Base-by-base conservation (phyloP, 768 basidiomycete species). In the Rickenella mellea region DNA sequence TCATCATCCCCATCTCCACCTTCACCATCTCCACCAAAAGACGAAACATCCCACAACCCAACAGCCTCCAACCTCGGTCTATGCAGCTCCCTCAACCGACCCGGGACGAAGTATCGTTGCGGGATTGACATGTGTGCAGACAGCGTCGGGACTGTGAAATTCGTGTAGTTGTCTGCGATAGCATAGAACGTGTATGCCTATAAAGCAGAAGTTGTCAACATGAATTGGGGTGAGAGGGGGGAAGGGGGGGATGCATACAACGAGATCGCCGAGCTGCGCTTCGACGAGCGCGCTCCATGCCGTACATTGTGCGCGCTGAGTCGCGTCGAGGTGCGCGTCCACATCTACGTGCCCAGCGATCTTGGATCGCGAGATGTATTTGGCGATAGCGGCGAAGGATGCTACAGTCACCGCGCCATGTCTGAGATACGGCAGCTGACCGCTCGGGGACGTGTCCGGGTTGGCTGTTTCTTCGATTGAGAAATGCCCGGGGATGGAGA, bases 381-480 rank as follows among this genome's bases (percentile, higher is more conserved):
- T 74, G 24, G 80, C 56, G 52, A 89, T 87, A 27, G 80, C 68
- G 2, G 73, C 58, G 21, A 83, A 60, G 1, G 76, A 67, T 0
- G 77, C 61, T 12, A 79, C 60, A 2, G 57, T 51, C 30, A 71
- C 65, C 40, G 71, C 64, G 3, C 67, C 76, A 61, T 86, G 76
- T 0, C 69, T 70, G 27, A 89, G 58, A 51, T 74, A 86, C 2
- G 87, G 87, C 2, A 90, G 66, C 52, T 78, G 78, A 80, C 86
- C 86, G 51, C 68, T 77, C 11, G 86, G 83, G 37, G 86, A 85
- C 17, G 69, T 46, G 62, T 87, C 83, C 7, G 83, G 79, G 56
- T 83, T 76, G 3, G 71, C 68, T 52, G 74, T 81, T 59, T 78
- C 73, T 27, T 65, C 62, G 21, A 89, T 59, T 14, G 57, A 60